Evolutionary conservation across 192 early-diverging fungal species (phyloP).

Genomic region (Helicostylum pulchrum): DNA sequence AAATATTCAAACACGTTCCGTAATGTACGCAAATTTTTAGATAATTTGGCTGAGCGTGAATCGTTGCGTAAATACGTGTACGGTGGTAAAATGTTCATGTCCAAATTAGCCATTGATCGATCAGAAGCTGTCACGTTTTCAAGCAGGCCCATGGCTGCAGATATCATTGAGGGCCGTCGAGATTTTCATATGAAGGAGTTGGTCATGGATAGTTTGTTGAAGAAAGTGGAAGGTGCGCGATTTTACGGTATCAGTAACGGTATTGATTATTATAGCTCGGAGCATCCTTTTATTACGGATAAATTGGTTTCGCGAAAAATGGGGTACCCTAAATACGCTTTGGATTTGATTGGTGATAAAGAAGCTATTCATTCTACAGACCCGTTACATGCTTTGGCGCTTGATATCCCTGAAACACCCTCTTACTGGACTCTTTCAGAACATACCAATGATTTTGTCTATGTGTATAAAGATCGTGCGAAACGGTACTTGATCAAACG

Average conservation of each 20-base stretch:
- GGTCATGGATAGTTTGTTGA: slow-evolving; percentile 47
- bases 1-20: slow-evolving; percentile 45
- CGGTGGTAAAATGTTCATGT: slow-evolving; percentile 49
- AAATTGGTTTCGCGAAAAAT: slow-evolving; percentile 36
- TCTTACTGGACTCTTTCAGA: slow-evolving; percentile 13
- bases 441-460: slow-evolving; percentile 19
- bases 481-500: slow-evolving; percentile 43
- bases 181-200: slow-evolving; percentile 55
- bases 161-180: slow-evolving; percentile 48
- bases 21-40: slow-evolving; percentile 50
- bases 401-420: not conserved
- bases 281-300: slow-evolving; percentile 42
- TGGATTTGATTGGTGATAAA: slow-evolving; percentile 14
- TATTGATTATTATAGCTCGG: slow-evolving; percentile 38
- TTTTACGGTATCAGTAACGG: slow-evolving; percentile 56
- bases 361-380: slow-evolving; percentile 4
- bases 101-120: slow-evolving; percentile 45
- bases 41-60: slow-evolving; percentile 25
- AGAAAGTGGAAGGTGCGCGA: slow-evolving; percentile 41
- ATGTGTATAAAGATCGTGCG: slow-evolving; percentile 43
- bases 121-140: slow-evolving; percentile 50
- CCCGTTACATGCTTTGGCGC: not conserved
- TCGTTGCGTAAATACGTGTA: slow-evolving; percentile 41
- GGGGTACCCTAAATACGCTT: slow-evolving; percentile 41
- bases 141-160: slow-evolving; percentile 46